These are phyloP conservation scores for Aleurites moluccanus DNA, from an alignment of 441 rosid genomes.

Conservation along the genomic window DNA sequence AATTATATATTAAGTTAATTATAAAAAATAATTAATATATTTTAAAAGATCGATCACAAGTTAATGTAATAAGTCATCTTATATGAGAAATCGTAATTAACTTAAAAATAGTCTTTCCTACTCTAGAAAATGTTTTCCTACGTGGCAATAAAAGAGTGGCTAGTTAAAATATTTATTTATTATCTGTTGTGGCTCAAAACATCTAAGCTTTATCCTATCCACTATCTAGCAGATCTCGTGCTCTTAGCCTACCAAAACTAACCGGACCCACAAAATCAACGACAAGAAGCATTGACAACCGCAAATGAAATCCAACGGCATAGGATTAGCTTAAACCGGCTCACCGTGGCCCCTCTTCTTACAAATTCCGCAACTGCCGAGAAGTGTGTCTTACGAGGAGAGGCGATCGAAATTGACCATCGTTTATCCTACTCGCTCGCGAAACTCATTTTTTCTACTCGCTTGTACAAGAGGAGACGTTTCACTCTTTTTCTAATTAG, in stretches of 20 bases:
- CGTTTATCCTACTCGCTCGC: background rate
- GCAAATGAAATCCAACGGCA: conserved; percentile 7
- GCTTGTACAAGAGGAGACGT: background rate
- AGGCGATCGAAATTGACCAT: conserved; percentile 1
- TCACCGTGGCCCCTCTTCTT: background rate
- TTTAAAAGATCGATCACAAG: no score
- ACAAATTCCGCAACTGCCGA: background rate
- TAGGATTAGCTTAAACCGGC: background rate
- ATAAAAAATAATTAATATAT: no score
- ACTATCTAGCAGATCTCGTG: background rate
- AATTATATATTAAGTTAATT: no score
- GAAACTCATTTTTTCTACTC: background rate
- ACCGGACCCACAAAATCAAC: background rate
- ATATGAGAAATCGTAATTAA: no score
- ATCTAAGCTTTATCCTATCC: background rate
- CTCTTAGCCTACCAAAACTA: background rate
- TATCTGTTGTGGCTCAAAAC: background rate
- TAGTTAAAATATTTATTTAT: no score
- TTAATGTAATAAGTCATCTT: no score
- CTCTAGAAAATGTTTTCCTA: background rate
- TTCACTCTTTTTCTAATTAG: no score
- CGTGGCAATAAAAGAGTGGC: background rate
- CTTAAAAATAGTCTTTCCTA: no score
- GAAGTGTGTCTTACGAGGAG: background rate
- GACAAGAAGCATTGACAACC: background rate